Evolutionary conservation across 441 rosid genomes (phyloP), one percentile per base, ranked within the genome.

Genomic region (Isatis lusitanica): DNA sequence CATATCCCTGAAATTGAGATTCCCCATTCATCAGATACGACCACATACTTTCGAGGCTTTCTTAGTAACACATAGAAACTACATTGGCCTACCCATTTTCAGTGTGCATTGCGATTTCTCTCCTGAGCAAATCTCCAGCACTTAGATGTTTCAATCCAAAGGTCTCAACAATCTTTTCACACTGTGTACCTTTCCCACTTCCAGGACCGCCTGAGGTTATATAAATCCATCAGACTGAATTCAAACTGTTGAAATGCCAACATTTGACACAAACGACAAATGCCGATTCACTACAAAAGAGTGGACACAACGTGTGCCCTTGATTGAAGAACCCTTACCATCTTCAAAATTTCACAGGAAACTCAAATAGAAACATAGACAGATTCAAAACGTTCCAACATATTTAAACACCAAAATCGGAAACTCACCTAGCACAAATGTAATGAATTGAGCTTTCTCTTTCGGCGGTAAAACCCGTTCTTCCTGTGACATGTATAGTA

Each of bases 171-270:
- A 90, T 86, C 74, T 78, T 87, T 26, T 75, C 81, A 70, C 92
- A 87, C 35, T 87, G 92, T 9, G 95, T 90, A 53, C 95, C 95
- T 83, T 90, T 90, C 36, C 95, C 92, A 79, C 92, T 86, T 66
- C 95, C 95, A 70, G 92, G 90, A 57, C 95, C 95, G 73, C 95
- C 92, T 87, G 38, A 68, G 31, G 1, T 7, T 64, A 0, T 13
- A 38, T 15, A 71, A 59, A 36, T 46, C 10, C 50, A 48, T 39
- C 63, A 70, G 8, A 63, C 30, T 9, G 2, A 9, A 30, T 16
- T 43, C 60, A 52, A 51, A 57, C 30, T 64, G 21, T 35, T 33
- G 31, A 30, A 61, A 67, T 21, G 21, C 35, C 35, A 43, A 26
- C 16, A 17, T 43, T 33, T 17, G 52, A 57, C 12, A 43, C 7